Evolutionary conservation across 768 basidiomycete species (phyloP).

Genomic region (Gloeopeniophorella convolvens): DNA sequence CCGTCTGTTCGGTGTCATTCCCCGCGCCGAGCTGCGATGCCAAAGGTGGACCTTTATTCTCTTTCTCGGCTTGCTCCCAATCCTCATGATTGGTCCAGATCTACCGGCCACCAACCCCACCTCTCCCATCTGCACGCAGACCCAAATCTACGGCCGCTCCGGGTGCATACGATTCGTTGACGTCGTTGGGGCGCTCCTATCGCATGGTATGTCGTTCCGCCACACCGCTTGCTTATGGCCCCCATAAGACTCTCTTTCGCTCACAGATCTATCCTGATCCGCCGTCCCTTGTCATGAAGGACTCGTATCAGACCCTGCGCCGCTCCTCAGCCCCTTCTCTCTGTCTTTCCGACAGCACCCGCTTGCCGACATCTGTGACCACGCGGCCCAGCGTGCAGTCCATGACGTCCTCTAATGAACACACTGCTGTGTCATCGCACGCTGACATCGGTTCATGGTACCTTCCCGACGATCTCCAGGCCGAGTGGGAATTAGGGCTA

Average conservation of each 20-base stretch:
- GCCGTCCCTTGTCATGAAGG: constrained; percentile 15
- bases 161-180: not conserved
- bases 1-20: not conserved
- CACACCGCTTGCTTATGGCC: no score
- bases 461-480: constrained; percentile 1
- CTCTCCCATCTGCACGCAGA: constrained; percentile 19
- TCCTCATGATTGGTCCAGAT: constrained; percentile 14
- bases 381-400: constrained; percentile 15
- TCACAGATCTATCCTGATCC: constrained; percentile 19
- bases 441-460: constrained; percentile 13
- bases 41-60: constrained; percentile 5
- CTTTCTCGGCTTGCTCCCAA: not conserved
- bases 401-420: not conserved
- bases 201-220: constrained; percentile 14
- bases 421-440: constrained; percentile 12
- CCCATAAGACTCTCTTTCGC: not conserved
- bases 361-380: constrained; percentile 8
- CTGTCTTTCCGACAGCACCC: constrained; percentile 10
- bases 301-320: constrained; percentile 1
- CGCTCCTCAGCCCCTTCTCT: constrained; percentile 10
- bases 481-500: constrained; percentile 11
- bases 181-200: constrained; percentile 6
- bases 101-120: constrained; percentile 32
- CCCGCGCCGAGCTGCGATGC: not conserved
- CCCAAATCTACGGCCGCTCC: constrained; percentile 13